Base-by-base conservation (phyloP, 768 basidiomycete species). In the Leccinum olivaceopallidum region DNA sequence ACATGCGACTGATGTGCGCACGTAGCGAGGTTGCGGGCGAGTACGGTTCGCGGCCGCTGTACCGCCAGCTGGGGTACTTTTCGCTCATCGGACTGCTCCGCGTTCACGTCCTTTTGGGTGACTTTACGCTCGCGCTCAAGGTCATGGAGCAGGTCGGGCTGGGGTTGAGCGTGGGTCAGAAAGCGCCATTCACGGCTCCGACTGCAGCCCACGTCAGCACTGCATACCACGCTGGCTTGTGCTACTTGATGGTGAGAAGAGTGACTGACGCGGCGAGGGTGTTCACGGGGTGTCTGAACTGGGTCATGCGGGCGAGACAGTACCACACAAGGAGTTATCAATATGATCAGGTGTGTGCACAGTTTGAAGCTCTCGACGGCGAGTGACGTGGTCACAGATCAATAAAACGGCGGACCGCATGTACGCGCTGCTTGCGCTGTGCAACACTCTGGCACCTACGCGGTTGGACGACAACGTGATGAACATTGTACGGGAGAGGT, bases 321-420 rank as follows among this genome's bases (percentile, higher is more conserved):
- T 97, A 96, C 76, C 95, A 99, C 78, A 96, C 95, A 10, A 79
- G 95, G 66, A 92, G 92, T 70, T 96, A 96, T 73, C 95, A 98
- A 72, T 97, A 97, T 67, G 95, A 97, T 69, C 94, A 95, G 81
- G 28, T 28, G 92, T 90, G 62, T 36, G 77, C 58, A 18, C 12
- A 5, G 53, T 42, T 18, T 16, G 58, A 26, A 13, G 47, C 2
- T 22, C 36, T 26, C 14, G 1, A 14, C 26, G 8, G 51, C 28
- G 9, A 36, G 49, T 62, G 39, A 61, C 53, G 6, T 18, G 26
- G 26, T 4, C 13, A 39, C 67, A 94, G 92, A 97, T 99, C 76
- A 94, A 89, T 79, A 98, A 98, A 81, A 95, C 92, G 18, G 95
- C 94, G 4, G 97, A 99, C 71, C 81, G 97, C 51, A 99, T 98